Conservation (phyloP, 2,329 filamentous ascomycete species). For the Arthrobotrys pseudoclavata region DNA sequence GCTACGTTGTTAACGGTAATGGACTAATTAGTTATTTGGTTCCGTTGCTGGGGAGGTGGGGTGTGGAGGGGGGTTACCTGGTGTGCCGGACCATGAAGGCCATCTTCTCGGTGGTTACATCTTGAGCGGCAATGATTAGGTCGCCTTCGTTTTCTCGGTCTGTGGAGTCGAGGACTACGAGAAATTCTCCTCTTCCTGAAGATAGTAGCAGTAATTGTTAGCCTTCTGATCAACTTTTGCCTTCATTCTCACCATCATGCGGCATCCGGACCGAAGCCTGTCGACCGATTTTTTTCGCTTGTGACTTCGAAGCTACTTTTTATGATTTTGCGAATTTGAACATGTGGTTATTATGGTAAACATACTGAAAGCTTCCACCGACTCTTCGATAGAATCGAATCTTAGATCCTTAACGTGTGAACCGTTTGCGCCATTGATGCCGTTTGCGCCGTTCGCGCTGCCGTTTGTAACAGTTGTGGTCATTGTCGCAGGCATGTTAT, state of each 20-base stretch:
- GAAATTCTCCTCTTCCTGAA: constrained; percentile 79
- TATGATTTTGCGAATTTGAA: too few species aligned
- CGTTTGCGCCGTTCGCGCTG: constrained; percentile 25
- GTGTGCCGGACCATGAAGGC: constrained; percentile 95
- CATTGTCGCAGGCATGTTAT: constrained; percentile 49
- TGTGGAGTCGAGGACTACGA: constrained; percentile 93
- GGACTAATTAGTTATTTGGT: not conserved
- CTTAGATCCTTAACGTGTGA: constrained; percentile 14
- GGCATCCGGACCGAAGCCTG: constrained; percentile 21
- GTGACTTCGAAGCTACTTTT: not conserved
- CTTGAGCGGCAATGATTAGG: constrained; percentile 90
- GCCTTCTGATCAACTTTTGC: constrained; percentile 68
- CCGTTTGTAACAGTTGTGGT: constrained; percentile 22
- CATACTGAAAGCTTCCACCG: constrained; percentile 57
- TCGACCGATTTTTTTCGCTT: constrained; percentile 12
- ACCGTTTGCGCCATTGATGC: constrained; percentile 42
- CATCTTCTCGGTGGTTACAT: constrained; percentile 89
- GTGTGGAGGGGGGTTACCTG: constrained; percentile 67
- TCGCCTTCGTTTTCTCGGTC: constrained; percentile 98
- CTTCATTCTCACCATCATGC: not conserved
- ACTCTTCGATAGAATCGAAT: constrained; percentile 60
- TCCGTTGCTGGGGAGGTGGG: not conserved
- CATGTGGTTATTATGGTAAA: not conserved
- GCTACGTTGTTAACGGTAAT: constrained; percentile 64
- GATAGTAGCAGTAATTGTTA: not conserved